Conservation (phyloP, 192 early-diverging fungal species). For the Glomus cerebriforme region DNA sequence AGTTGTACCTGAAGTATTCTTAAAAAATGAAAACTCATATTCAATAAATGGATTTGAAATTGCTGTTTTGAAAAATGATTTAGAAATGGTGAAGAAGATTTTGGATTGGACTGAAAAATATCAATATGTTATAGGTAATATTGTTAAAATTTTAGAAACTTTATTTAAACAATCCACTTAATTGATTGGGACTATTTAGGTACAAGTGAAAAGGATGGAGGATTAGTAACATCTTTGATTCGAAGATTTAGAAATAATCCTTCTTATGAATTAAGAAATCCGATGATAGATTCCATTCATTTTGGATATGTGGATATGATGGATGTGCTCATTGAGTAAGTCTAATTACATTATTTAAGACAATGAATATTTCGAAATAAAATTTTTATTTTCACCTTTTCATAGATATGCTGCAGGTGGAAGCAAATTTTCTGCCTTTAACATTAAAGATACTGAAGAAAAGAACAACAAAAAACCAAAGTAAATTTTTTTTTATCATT, state of each 20-base stretch:
- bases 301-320: not conserved
- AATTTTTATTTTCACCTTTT: too few species aligned
- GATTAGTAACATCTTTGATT: not conserved
- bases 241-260: not conserved
- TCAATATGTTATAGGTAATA: not conserved
- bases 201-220: not conserved
- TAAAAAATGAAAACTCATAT: not conserved
- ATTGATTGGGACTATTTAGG: too few species aligned
- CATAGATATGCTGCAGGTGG: conserved; percentile 14
- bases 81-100: not conserved
- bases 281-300: not conserved
- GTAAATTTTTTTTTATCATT: not conserved
- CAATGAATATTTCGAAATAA: too few species aligned
- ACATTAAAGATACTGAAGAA: not conserved
- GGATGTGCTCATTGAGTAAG: conserved; percentile 22
- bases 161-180: not conserved
- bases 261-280: not conserved
- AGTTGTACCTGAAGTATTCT: too few species aligned
- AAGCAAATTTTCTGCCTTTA: conserved; percentile 13
- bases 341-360: not conserved
- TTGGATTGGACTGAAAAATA: not conserved
- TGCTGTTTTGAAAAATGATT: not conserved
- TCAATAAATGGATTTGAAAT: not conserved
- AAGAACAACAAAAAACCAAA: not conserved
- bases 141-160: not conserved